These are phyloP conservation scores for Macrophomina tecta DNA, from an alignment of 2,329 filamentous ascomycete species.

Conservation along the genomic window DNA sequence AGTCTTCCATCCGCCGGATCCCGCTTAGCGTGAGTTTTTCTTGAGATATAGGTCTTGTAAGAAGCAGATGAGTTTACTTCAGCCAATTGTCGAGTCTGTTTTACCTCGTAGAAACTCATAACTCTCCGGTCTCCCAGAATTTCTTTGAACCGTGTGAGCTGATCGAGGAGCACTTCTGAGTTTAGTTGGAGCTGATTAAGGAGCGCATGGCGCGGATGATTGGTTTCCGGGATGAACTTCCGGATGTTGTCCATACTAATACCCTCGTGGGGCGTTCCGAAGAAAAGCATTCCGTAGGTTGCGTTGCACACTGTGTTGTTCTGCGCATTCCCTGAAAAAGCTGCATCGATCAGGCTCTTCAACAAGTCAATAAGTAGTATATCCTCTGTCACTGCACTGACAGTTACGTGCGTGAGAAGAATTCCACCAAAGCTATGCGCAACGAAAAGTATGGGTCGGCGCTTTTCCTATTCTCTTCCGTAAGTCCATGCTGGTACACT, in stretches of 20 bases:
- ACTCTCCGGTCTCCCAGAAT: slow-evolving; percentile 38
- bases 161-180: slow-evolving; percentile 28
- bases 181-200: not conserved
- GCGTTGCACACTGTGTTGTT: not conserved
- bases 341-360: not conserved
- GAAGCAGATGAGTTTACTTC: not conserved
- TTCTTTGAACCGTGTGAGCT: slow-evolving; percentile 38
- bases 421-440: not conserved
- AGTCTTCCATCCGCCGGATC: not conserved
- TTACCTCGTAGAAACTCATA: slow-evolving; percentile 40
- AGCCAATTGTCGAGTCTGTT: slow-evolving; percentile 34
- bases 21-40: not conserved
- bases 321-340: not conserved
- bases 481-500: not conserved
- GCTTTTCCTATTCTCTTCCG: not conserved
- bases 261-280: not conserved
- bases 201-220: not conserved
- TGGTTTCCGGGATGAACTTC: not conserved
- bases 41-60: slow-evolving; percentile 27
- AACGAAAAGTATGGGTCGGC: not conserved
- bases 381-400: no score
- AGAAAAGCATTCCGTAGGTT: not conserved
- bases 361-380: not conserved
- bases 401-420: not conserved
- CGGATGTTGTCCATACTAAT: not conserved